These are phyloP conservation scores for Boletus tylopilopsis DNA, from an alignment of 768 basidiomycete species.

Conservation along the genomic window DNA sequence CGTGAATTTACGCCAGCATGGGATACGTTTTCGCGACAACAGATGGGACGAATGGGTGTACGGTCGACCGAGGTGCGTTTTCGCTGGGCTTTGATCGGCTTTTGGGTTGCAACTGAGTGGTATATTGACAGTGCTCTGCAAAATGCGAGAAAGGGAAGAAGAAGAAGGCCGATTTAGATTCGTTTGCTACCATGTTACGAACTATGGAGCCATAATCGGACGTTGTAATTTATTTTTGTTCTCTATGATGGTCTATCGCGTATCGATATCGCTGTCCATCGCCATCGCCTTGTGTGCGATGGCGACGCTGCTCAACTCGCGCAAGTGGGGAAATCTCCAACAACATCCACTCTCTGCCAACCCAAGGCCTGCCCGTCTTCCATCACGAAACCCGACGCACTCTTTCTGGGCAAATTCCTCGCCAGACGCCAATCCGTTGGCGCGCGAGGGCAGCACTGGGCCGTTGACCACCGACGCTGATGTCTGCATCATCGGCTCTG, in stretches of 20 bases:
- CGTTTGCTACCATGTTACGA: constrained; percentile 14
- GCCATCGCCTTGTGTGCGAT: constrained; percentile 3
- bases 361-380: constrained; percentile 35
- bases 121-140: not conserved
- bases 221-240: not conserved
- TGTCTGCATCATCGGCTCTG: constrained; percentile 75
- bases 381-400: constrained; percentile 59
- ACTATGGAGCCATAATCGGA: constrained; percentile 4
- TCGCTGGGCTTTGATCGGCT: too few relatives aligned
- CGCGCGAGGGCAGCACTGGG: constrained; percentile 61
- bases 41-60: not conserved
- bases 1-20: constrained; percentile 8
- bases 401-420: constrained; percentile 69
- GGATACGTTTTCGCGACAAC: constrained; percentile 6
- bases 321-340: not conserved
- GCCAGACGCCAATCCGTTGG: constrained; percentile 62
- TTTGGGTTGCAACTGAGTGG: too few relatives aligned
- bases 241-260: too few relatives aligned
- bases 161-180: constrained; percentile 1
- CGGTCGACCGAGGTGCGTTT: not conserved
- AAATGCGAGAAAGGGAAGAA: not conserved
- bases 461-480: constrained; percentile 58
- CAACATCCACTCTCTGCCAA: constrained; percentile 3
- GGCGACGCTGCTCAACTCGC: constrained; percentile 1
- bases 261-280: not conserved